Conservation (phyloP, 2,329 filamentous ascomycete genomes). For the Aotearoamyces nothofagi region DNA sequence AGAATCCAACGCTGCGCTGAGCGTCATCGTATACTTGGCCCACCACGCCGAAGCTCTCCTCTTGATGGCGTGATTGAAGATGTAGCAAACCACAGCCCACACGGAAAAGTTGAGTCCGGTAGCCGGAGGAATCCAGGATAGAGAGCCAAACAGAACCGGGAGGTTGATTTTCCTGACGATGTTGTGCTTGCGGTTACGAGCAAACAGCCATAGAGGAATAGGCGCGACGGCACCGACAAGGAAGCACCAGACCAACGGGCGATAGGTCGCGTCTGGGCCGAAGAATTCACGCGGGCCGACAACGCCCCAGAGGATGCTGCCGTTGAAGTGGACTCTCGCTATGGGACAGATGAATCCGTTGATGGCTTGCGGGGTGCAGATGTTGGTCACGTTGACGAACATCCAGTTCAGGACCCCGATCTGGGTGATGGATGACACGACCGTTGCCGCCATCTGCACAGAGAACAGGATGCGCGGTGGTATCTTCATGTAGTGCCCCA, state of each 20-base stretch:
- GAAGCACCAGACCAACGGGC: slow-evolving; percentile 69
- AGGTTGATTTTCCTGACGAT: slow-evolving; percentile 66
- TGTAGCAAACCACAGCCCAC: slow-evolving; percentile 71
- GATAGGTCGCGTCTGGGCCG: slow-evolving; percentile 58
- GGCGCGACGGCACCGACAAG: slow-evolving; percentile 61
- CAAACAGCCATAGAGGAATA: slow-evolving; percentile 58
- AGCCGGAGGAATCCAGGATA: slow-evolving; percentile 78
- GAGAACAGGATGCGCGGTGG: slow-evolving; percentile 64
- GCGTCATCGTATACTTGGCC: slow-evolving; percentile 83
- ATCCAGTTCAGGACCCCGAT: slow-evolving; percentile 84
- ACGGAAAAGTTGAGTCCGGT: slow-evolving; percentile 79
- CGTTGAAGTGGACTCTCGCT: slow-evolving; percentile 79
- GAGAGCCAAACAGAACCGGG: slow-evolving; percentile 67
- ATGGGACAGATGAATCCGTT: slow-evolving; percentile 83
- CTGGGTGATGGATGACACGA: slow-evolving; percentile 66
- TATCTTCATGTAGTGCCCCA: slow-evolving; percentile 82
- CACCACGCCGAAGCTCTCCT: slow-evolving; percentile 62
- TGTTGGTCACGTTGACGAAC: slow-evolving; percentile 59
- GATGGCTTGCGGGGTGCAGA: slow-evolving; percentile 67
- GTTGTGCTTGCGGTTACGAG: slow-evolving; percentile 39
- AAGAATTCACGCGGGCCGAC: slow-evolving; percentile 76
- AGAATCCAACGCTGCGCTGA: slow-evolving; percentile 70
- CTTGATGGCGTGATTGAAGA: slow-evolving; percentile 69
- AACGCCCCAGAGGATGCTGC: slow-evolving; percentile 79
- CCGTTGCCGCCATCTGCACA: slow-evolving; percentile 63